Evolutionary conservation across 495 filamentous ascomycete genomes (phyloP).

Genomic region (Talaromyces ruber): DNA sequence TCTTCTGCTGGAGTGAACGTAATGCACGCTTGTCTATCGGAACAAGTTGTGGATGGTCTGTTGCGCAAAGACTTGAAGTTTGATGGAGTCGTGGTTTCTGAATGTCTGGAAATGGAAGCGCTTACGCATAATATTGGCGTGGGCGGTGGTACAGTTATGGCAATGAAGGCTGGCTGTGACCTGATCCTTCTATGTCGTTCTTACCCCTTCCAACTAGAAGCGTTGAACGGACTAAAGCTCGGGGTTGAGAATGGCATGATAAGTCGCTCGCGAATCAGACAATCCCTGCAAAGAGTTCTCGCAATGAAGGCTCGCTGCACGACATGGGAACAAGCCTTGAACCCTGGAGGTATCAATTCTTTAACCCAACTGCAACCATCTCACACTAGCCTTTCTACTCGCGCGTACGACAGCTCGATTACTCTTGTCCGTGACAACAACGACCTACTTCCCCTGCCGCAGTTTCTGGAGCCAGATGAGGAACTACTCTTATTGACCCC

Average conservation of each 20-base stretch:
- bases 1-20: slow-evolving; percentile 79
- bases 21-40: slow-evolving; percentile 85
- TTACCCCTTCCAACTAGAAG: slow-evolving; percentile 78
- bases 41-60: slow-evolving; percentile 82
- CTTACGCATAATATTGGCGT: slow-evolving; percentile 85
- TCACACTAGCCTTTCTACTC: slow-evolving; percentile 69
- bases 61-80: slow-evolving; percentile 76
- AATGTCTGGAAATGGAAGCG: slow-evolving; percentile 93
- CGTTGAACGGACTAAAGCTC: slow-evolving; percentile 73
- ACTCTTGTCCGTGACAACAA: slow-evolving; percentile 79
- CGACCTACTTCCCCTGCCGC: slow-evolving; percentile 66
- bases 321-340: slow-evolving; percentile 74
- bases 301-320: slow-evolving; percentile 69
- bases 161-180: slow-evolving; percentile 86
- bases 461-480: slow-evolving; percentile 68
- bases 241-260: slow-evolving; percentile 82
- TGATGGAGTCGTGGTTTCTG: slow-evolving; percentile 83
- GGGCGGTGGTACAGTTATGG: slow-evolving; percentile 89
- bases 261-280: slow-evolving; percentile 60
- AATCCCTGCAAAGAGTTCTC: slow-evolving; percentile 66
- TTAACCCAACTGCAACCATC: slow-evolving; percentile 71
- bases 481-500: slow-evolving; percentile 78
- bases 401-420: slow-evolving; percentile 78
- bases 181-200: slow-evolving; percentile 76
- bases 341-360: slow-evolving; percentile 61